A percentile compares a stretch with the other conserved stretches of the same genome.
Conservation (phyloP, 805 yeast species). For the Yarrowia sp. region DNA sequence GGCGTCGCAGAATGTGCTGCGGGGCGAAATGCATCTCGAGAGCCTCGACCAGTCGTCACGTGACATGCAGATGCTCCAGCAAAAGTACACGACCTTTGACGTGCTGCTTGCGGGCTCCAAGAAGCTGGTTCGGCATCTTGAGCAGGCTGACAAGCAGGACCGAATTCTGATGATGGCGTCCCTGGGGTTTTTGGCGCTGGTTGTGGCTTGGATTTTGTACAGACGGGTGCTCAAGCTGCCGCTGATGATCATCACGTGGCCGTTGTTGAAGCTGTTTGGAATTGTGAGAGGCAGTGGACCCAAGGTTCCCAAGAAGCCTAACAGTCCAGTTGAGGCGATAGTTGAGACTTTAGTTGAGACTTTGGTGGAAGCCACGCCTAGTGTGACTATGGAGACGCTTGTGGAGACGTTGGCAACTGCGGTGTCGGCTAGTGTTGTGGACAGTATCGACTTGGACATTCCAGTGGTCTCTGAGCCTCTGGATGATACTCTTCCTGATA, state of each 20-base stretch:
- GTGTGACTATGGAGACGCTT: conserved; percentile 6
- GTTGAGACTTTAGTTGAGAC: conserved; percentile 7
- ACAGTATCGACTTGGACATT: background rate
- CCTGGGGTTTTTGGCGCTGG: conserved; percentile 51
- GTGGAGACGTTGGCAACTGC: conserved; percentile 6
- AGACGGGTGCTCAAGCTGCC: conserved; percentile 52
- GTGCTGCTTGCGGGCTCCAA: conserved; percentile 50
- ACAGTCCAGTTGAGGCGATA: background rate
- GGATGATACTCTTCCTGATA: conserved; percentile 30
- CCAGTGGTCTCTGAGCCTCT: conserved; percentile 22
- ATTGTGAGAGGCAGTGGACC: conserved; percentile 30
- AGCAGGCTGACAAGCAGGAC: conserved; percentile 53
- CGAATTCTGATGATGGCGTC: conserved; percentile 51
- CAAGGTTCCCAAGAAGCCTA: conserved; percentile 1
- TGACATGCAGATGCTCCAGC: conserved; percentile 48
- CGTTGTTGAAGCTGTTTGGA: conserved; percentile 44
- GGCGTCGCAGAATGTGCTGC: conserved; percentile 21
- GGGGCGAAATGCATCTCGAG: conserved; percentile 33
- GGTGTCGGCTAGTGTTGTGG: background rate
- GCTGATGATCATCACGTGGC: conserved; percentile 48
- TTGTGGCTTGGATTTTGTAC: conserved; percentile 52
- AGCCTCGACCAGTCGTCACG: conserved; percentile 44
- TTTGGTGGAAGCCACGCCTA: conserved; percentile 8
- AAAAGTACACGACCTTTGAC: conserved; percentile 52
- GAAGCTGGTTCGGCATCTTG: conserved; percentile 50